Evolutionary conservation across 1,284 basidiomycete genomes (phyloP), one percentile per base, ranked within the genome.

Genomic region (Cutaneotrichosporon dermatis): DNA sequence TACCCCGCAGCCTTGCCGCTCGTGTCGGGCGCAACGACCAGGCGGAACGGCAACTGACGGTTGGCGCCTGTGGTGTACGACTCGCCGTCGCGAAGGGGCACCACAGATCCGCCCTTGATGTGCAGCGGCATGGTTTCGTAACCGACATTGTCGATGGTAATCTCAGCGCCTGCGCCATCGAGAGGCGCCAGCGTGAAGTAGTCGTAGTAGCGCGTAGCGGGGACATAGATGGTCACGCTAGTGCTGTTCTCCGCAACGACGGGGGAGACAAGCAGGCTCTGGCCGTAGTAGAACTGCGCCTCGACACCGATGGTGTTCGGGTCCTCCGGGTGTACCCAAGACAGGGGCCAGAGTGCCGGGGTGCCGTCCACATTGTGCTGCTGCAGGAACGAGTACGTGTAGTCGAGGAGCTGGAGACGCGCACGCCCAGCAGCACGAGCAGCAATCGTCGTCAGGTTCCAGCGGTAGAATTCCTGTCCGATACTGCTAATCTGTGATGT

Each of bases 361-460:
- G 67, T 69, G 12, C 41, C 51, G 34, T 54, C 35, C 4, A 35
- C n/a, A 56, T 79, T 76, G 11, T 84, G 83, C 53, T 81, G 70
- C 72, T 88, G 86, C 79, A 88, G 83, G 3, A 84, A 81, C 4
- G 87, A 88, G 76, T 88, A 88, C 60, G 88, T 74, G 77, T 88
- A 88, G 72, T 88, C 86, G 58, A 88, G 67, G 4, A 88, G 79
- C 56, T 85, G 83, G 68, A 88, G 87, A 6, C 57, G 33, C 35
- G 66, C 68, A 65, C 54, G 76, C 55, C 90, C 66, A 7, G 83
- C 78, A 66, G 89, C 90, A 42, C 88, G 81, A 16, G 83, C 81
- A 11, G 80, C 76, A 58, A 89, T 88, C 2, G 87, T 86, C n/a
- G 80, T 86, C 16, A 86, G 86, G 51, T 86, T 84, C 88, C 88